These are phyloP conservation scores for Curvularia verruculosa DNA, from an alignment of 2,329 filamentous ascomycete genomes.

Conservation along the genomic window DNA sequence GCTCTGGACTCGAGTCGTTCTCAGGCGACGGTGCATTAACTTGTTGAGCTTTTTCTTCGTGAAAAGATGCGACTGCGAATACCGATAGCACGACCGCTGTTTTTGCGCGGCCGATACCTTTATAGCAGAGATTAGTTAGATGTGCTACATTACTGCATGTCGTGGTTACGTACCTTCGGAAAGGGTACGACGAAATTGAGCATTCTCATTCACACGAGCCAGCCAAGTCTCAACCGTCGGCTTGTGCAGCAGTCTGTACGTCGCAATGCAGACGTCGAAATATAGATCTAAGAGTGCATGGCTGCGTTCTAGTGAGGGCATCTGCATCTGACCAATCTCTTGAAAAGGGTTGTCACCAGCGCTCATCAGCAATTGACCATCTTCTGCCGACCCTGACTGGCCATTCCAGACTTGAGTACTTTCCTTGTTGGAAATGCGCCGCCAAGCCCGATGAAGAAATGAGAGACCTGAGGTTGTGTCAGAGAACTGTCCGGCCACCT, in stretches of 20 bases:
- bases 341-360: constrained; percentile 60
- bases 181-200: constrained; percentile 33
- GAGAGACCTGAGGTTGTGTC: constrained; percentile 60
- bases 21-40: constrained; percentile 31
- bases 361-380: constrained; percentile 55
- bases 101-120: constrained; percentile 48
- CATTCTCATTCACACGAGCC: constrained; percentile 22
- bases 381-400: constrained; percentile 22
- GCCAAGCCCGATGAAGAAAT: constrained; percentile 70
- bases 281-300: constrained; percentile 57
- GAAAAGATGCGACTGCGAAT: constrained; percentile 57
- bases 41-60: constrained; percentile 50
- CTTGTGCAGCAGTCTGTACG: constrained; percentile 62
- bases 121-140: neutral
- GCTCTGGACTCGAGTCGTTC: constrained; percentile 31
- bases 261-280: constrained; percentile 65
- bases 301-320: constrained; percentile 21
- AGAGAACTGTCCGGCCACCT: constrained; percentile 62
- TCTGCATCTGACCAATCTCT: constrained; percentile 36
- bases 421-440: constrained; percentile 67
- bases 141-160: neutral
- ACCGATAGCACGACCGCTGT: constrained; percentile 47
- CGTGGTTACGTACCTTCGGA: constrained; percentile 44
- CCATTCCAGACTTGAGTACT: constrained; percentile 38
- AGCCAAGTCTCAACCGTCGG: constrained; percentile 59